Evolutionary conservation across 2,329 filamentous ascomycete species (phyloP).

Genomic region (Leptographium flavum): DNA sequence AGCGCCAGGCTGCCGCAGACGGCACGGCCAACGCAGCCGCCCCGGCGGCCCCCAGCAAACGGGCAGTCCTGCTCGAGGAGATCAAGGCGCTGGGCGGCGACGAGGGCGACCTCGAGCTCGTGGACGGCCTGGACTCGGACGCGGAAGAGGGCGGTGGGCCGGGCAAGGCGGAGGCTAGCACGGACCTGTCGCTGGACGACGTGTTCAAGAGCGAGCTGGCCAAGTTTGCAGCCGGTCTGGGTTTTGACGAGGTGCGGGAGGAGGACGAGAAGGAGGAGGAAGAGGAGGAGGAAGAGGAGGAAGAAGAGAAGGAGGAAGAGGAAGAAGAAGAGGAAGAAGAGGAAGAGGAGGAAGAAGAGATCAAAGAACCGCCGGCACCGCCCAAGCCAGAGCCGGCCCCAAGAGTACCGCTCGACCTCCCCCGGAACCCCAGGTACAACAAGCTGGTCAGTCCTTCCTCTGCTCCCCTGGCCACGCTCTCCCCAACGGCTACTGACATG

Average conservation of each 20-base stretch:
- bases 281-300: slow-evolving; percentile 12
- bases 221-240: slow-evolving; percentile 35
- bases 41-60: slow-evolving; percentile 11
- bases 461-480: no score
- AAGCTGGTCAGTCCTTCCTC: slow-evolving; percentile 25
- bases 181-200: slow-evolving; percentile 14
- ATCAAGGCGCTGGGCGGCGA: slow-evolving; percentile 52
- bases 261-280: slow-evolving; percentile 25
- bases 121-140: slow-evolving; percentile 39
- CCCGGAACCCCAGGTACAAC: slow-evolving; percentile 13
- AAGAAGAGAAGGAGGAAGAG: slow-evolving; percentile 20
- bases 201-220: slow-evolving; percentile 33
- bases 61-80: slow-evolving; percentile 37
- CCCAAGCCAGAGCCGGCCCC: slow-evolving; percentile 11
- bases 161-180: slow-evolving; percentile 12
- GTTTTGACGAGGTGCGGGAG: slow-evolving; percentile 27
- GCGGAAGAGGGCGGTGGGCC: slow-evolving; percentile 26
- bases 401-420: slow-evolving; percentile 3
- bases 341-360: slow-evolving; percentile 12
- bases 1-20: slow-evolving; percentile 10
- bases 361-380: slow-evolving; percentile 12
- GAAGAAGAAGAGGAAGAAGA: slow-evolving; percentile 24
- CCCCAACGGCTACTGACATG: neutral
- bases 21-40: slow-evolving; percentile 7
- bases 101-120: slow-evolving; percentile 47